Evolutionary conservation across 2,329 filamentous ascomycete species (phyloP).

Genomic region (Neospermospora avenae): DNA sequence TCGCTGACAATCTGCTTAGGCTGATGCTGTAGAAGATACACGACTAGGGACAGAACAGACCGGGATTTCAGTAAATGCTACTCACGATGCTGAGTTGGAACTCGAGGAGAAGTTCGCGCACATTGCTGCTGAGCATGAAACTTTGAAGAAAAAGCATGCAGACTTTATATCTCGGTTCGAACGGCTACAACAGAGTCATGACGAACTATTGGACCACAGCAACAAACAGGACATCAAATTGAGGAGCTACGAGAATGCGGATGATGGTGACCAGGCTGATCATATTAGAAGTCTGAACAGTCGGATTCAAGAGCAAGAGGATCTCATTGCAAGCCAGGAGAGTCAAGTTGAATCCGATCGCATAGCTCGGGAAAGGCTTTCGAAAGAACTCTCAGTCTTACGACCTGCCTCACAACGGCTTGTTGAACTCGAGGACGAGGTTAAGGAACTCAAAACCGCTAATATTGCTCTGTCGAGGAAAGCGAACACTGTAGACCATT

Average conservation of each 20-base stretch:
- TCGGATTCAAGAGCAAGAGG: conserved; percentile 63
- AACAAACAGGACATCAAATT: conserved; percentile 53
- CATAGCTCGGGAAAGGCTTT: conserved; percentile 41
- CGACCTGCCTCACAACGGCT: conserved; percentile 45
- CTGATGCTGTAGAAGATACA: conserved; percentile 1
- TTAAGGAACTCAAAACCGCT: conserved; percentile 56
- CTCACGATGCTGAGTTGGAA: conserved; percentile 34
- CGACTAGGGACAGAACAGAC: neutral
- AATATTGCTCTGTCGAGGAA: conserved; percentile 58
- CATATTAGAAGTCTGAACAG: conserved; percentile 52
- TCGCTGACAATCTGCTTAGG: neutral
- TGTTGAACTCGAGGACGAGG: conserved; percentile 55
- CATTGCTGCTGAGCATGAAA: conserved; percentile 47
- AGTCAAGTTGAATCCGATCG: conserved; percentile 56
- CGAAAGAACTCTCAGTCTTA: conserved; percentile 48
- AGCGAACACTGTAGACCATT: conserved; percentile 60
- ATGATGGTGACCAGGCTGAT: conserved; percentile 51
- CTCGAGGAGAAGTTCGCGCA: conserved; percentile 47
- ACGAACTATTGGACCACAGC: conserved; percentile 52
- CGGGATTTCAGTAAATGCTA: neutral
- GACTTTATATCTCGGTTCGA: conserved; percentile 59
- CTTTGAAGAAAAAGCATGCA: conserved; percentile 53
- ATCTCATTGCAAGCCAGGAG: conserved; percentile 69
- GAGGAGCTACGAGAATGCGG: conserved; percentile 33
- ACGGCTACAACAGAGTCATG: conserved; percentile 58